Evolutionary conservation across 352 stramenopile species (phyloP).

Genomic region (Thraustochytrium sp.): DNA sequence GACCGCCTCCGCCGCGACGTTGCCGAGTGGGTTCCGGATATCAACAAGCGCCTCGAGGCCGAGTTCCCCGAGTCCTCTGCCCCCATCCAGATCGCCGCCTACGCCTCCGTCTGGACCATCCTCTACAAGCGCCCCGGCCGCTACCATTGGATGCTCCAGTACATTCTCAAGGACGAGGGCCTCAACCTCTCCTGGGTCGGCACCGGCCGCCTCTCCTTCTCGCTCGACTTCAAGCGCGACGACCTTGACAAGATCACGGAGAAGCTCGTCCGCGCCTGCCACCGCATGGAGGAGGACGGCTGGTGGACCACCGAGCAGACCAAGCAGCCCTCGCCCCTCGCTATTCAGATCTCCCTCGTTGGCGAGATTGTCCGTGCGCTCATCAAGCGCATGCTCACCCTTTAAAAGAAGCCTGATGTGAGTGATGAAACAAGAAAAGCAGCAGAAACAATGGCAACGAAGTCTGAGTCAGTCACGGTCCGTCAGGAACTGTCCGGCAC

Average conservation of each 20-base stretch:
- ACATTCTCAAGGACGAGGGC: conserved; percentile 49
- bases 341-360: conserved; percentile 32
- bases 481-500: no score
- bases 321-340: neutral
- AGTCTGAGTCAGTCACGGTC: no score
- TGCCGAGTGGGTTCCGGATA: conserved; percentile 40
- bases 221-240: conserved; percentile 46
- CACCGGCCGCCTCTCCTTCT: conserved; percentile 49
- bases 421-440: no score
- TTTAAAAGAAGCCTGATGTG: neutral
- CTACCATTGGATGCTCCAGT: conserved; percentile 53
- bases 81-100: conserved; percentile 45
- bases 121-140: conserved; percentile 49
- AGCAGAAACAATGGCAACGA: no score
- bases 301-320: conserved; percentile 42
- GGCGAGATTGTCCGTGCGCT: conserved; percentile 35
- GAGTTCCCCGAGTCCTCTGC: conserved; percentile 20
- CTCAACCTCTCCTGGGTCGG: conserved; percentile 50
- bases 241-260: conserved; percentile 45
- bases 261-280: conserved; percentile 30
- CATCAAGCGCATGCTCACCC: conserved; percentile 29
- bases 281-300: conserved; percentile 45
- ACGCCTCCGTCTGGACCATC: conserved; percentile 51
- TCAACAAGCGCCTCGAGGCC: conserved; percentile 33
- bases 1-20: conserved; percentile 37